These are phyloP conservation scores for Hawksworthiomyces lignivorus DNA, from an alignment of 2,329 filamentous ascomycete species.

Conservation along the genomic window DNA sequence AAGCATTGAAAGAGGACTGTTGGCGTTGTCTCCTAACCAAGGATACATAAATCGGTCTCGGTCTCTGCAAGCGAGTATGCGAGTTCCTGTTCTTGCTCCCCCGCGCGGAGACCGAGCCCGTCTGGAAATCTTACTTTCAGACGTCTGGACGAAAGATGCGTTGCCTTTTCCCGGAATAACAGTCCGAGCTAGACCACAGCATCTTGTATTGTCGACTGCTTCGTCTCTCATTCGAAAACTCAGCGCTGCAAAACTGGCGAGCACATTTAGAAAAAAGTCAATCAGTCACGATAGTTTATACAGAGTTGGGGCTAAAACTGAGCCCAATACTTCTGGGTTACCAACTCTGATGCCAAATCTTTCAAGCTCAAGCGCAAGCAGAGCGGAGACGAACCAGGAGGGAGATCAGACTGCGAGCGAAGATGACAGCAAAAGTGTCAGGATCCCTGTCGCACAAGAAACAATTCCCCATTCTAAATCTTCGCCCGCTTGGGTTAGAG, in stretches of 20 bases:
- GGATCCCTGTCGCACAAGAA: too few species aligned
- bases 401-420: too few species aligned
- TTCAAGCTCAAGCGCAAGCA: too few species aligned
- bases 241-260: constrained; percentile 72
- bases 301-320: too few species aligned
- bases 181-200: constrained; percentile 55
- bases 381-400: too few species aligned
- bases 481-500: too few species aligned
- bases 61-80: constrained; percentile 61
- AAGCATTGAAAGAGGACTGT: constrained; percentile 51
- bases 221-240: constrained; percentile 83
- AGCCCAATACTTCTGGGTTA: too few species aligned
- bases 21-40: constrained; percentile 34
- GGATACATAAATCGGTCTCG: constrained; percentile 67
- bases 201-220: constrained; percentile 68
- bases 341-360: too few species aligned
- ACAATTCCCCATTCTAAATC: too few species aligned
- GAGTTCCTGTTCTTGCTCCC: constrained; percentile 64
- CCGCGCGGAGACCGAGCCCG: constrained; percentile 67
- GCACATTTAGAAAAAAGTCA: constrained; percentile 66
- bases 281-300: constrained; percentile 50
- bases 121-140: constrained; percentile 64
- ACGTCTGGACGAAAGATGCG: constrained; percentile 77
- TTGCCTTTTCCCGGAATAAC: constrained; percentile 80
- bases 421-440: too few species aligned